Conservation (phyloP, 2,329 filamentous ascomycete species). For the Albophoma yamanashiensis region DNA sequence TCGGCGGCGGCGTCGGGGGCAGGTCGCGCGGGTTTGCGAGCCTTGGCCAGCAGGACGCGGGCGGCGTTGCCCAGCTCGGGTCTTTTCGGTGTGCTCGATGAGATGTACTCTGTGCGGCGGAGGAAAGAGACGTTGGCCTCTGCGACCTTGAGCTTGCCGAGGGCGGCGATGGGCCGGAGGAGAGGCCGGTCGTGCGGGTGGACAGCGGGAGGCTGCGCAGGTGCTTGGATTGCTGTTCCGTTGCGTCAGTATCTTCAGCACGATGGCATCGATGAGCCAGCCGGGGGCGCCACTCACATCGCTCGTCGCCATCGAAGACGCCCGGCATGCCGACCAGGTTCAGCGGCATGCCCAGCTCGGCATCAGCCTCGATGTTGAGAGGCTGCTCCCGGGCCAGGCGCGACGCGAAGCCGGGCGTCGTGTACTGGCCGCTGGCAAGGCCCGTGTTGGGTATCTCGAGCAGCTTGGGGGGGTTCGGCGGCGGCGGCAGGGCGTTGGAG, state of each 20-base stretch:
- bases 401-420: slow-evolving; percentile 80
- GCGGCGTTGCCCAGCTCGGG: slow-evolving; percentile 32
- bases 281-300: slow-evolving; percentile 46
- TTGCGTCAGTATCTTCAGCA: neutral
- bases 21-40: slow-evolving; percentile 23
- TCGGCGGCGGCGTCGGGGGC: slow-evolving; percentile 51
- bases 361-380: slow-evolving; percentile 93
- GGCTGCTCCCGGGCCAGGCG: slow-evolving; percentile 84
- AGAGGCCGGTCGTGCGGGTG: slow-evolving; percentile 80
- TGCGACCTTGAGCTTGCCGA: slow-evolving; percentile 72
- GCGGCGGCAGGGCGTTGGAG: slow-evolving; percentile 89
- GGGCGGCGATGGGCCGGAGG: slow-evolving; percentile 69
- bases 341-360: slow-evolving; percentile 94
- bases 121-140: slow-evolving; percentile 84
- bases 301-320: slow-evolving; percentile 90
- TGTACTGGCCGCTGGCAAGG: slow-evolving; percentile 77
- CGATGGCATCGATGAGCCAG: neutral
- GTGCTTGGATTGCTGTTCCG: slow-evolving; percentile 65
- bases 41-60: slow-evolving; percentile 22
- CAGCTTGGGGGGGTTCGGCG: slow-evolving; percentile 89
- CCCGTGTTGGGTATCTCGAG: slow-evolving; percentile 95
- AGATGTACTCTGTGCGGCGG: slow-evolving; percentile 92
- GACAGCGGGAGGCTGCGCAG: slow-evolving; percentile 56
- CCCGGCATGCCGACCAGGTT: slow-evolving; percentile 91
- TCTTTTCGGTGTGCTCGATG: slow-evolving; percentile 44